A percentile compares a stretch with the other conserved stretches of the same genome.
These are phyloP conservation scores for Hypholoma sublateritium DNA, from an alignment of 768 basidiomycete genomes.

Conservation along the genomic window DNA sequence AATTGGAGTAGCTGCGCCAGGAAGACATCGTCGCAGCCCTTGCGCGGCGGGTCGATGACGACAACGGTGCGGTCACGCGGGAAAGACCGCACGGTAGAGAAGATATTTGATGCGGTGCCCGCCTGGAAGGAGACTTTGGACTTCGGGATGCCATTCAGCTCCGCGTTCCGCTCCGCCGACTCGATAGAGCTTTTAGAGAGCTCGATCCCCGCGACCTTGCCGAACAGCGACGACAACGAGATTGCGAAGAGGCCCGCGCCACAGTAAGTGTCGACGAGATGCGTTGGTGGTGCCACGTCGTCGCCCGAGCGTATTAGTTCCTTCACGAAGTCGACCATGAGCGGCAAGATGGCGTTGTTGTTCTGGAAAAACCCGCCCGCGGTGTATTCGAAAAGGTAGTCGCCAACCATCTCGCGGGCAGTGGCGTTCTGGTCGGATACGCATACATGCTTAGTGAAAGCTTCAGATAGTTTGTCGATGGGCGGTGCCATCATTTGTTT, in stretches of 20 bases:
- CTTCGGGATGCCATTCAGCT: constrained; percentile 56
- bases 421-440: constrained; percentile 79
- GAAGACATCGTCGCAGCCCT: constrained; percentile 85
- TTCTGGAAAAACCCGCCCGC: constrained; percentile 97
- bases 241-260: constrained; percentile 88
- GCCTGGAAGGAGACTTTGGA: constrained; percentile 66
- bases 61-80: constrained; percentile 67
- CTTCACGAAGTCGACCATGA: constrained; percentile 82
- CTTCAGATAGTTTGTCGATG: constrained; percentile 35
- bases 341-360: constrained; percentile 89
- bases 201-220: constrained; percentile 85
- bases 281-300: constrained; percentile 57
- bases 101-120: constrained; percentile 89
- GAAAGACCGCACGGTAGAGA: constrained; percentile 62
- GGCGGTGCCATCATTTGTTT: constrained; percentile 23
- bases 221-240: constrained; percentile 74
- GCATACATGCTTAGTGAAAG: constrained; percentile 67
- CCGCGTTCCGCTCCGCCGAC: constrained; percentile 64
- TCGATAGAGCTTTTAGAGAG: constrained; percentile 73
- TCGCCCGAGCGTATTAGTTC: constrained; percentile 58
- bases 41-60: constrained; percentile 89
- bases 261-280: constrained; percentile 95
- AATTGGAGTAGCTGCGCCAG: constrained; percentile 77
- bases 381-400: constrained; percentile 78
- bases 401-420: constrained; percentile 84